Conservation (phyloP, 352 stramenopile species). For the Thraustotheca clavata region DNA sequence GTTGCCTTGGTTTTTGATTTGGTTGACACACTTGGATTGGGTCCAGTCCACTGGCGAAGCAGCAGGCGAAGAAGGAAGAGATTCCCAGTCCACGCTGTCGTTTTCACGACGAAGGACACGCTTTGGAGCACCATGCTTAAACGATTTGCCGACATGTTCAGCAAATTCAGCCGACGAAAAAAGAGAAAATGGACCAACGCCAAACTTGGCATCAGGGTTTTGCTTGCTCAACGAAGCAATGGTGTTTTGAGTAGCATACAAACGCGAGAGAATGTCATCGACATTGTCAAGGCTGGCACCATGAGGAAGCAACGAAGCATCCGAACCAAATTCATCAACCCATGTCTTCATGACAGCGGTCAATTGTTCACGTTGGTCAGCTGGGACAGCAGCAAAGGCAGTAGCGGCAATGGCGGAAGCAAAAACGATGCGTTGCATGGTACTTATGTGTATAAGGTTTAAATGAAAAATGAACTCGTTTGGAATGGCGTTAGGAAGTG, state of each 20-base stretch:
- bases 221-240: conserved; percentile 53
- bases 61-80: conserved; percentile 22
- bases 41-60: conserved; percentile 76
- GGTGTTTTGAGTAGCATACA: neutral
- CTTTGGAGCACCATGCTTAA: neutral
- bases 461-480: neutral
- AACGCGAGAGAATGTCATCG: neutral
- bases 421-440: neutral
- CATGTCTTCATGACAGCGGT: neutral
- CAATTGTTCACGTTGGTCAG: neutral
- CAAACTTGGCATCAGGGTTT: conserved; percentile 48
- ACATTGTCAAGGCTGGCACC: neutral
- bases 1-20: conserved; percentile 90
- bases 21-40: conserved; percentile 71
- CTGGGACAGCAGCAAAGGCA: neutral
- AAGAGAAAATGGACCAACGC: conserved; percentile 82
- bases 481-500: too few species aligned
- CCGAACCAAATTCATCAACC: neutral
- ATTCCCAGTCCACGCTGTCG: conserved; percentile 5
- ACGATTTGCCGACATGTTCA: conserved; percentile 18
- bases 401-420: neutral
- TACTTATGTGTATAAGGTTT: neutral
- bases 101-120: neutral
- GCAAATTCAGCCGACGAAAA: conserved; percentile 78
- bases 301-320: neutral